phyloP scores from a whole-genome alignment of 192 early-diverging fungal species.

The Linnemannia schmuckeri region DNA sequence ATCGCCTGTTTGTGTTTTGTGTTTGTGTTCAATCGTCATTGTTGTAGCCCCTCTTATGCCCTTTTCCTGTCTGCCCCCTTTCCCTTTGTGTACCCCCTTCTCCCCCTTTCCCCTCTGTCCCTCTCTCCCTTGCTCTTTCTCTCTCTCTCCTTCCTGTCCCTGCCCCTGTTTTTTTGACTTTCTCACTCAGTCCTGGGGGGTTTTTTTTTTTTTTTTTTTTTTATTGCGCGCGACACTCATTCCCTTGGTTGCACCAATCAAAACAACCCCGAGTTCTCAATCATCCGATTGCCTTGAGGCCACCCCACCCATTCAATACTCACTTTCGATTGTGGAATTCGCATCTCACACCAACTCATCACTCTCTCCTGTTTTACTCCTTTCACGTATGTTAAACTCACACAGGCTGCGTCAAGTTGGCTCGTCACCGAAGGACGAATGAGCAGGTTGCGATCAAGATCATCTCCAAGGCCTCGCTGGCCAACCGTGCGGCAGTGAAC shows the following conservation, averaged over 20 bases:
- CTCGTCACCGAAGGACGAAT: constrained; percentile 63
- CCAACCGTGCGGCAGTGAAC: constrained; percentile 59
- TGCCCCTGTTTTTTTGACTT: neutral
- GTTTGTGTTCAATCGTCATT: neutral
- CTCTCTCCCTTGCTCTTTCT: neutral
- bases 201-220: too few species aligned
- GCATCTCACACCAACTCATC: neutral
- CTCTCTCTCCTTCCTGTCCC: constrained; percentile 6
- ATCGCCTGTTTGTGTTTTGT: neutral
- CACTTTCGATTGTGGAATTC: neutral
- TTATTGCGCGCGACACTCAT: neutral
- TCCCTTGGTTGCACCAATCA: neutral
- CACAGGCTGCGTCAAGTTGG: constrained; percentile 65
- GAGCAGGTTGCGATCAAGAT: constrained; percentile 69
- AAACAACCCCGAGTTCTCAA: neutral
- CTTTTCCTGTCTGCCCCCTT: neutral
- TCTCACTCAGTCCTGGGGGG: neutral
- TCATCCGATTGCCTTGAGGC: neutral
- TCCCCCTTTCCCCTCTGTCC: neutral
- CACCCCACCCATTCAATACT: too few species aligned
- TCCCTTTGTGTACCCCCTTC: neutral
- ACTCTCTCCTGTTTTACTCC: neutral
- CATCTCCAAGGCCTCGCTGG: constrained; percentile 63
- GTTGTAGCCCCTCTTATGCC: constrained; percentile 8
- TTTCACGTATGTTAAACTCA: neutral